Base-by-base conservation (phyloP, 495 filamentous ascomycete species). In the Penicillium robsamsonii region DNA sequence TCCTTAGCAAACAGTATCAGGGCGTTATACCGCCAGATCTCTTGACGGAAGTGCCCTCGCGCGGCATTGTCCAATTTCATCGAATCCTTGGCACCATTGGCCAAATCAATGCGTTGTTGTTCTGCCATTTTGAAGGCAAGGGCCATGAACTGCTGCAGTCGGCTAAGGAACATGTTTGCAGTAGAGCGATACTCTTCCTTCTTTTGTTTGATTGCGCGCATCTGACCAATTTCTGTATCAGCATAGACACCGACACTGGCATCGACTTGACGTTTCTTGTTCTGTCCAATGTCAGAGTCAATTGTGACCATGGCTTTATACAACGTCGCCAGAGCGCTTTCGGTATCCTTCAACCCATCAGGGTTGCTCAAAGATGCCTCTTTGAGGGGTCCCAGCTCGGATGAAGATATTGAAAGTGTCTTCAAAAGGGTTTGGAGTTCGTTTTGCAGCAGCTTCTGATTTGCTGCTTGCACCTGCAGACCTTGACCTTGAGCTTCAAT, bases 401-500 rank as follows among this genome's bases (percentile, higher is more conserved):
- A 70, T 5, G 84, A 73, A 18, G 89, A 89, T 29, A 97, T 96
- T 15, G 90, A 92, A 42, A 96, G 90, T 0, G 88, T 96, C 47
- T 89, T 84, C 42, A 98, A 76, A 17, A 98, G 75, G 6, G 76
- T 80, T 61, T 92, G 83, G 4, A 98, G 78, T 69, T 98, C 94
- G 44, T 84, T 89, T 66, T 92, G 90, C 25, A 98, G 81, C 31
- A 96, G 82, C 72, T 95, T 96, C 71, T 98, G 95, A 64, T 98
- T 98, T 20, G 95, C 92, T 18, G 93, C 91, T 69, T 97, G 93
- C 18, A 98, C 92, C 65, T 97, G 95, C 22, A 98, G 72, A 73
- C 94, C 95, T 73, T 97, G 92, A 5, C 90, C 91, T 68, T 97
- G 94, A 9, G 95, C 90, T 75, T 98, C 94, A 49, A 98, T 97